Evolutionary conservation across 331 rosid genomes (phyloP).

Genomic region (Pyracantha coccinea): DNA sequence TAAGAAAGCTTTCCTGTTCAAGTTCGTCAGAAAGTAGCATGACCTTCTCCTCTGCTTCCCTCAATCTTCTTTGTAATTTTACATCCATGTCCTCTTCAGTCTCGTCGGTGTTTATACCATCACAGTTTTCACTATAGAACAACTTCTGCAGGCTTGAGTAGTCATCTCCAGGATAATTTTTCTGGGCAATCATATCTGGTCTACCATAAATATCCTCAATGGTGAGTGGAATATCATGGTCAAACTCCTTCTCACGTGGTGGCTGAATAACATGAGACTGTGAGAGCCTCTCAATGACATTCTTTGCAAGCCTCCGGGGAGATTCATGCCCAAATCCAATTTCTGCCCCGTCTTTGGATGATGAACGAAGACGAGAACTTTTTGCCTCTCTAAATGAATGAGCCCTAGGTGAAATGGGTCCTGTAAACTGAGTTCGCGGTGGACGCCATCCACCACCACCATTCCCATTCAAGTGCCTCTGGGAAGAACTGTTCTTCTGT

Average conservation of each 20-base stretch:
- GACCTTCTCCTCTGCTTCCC: slow-evolving; percentile 78
- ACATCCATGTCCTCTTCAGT: slow-evolving; percentile 46
- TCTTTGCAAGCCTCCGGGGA: slow-evolving; percentile 77
- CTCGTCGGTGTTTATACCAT: slow-evolving; percentile 34
- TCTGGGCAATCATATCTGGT: slow-evolving; percentile 35
- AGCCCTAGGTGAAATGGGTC: slow-evolving; percentile 63
- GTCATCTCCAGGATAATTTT: slow-evolving; percentile 31
- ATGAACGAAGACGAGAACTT: slow-evolving; percentile 30
- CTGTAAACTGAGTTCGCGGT: slow-evolving; percentile 60
- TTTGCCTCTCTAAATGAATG: slow-evolving; percentile 71
- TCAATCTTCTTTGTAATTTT: slow-evolving; percentile 50
- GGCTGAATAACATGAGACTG: slow-evolving; percentile 45
- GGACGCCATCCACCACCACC: slow-evolving; percentile 57
- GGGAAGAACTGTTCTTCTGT: slow-evolving; percentile 30
- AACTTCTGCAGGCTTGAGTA: slow-evolving; percentile 21
- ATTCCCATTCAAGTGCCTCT: slow-evolving; percentile 33
- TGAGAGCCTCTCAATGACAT: slow-evolving; percentile 82
- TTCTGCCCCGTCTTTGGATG: slow-evolving; percentile 65
- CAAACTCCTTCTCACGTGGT: slow-evolving; percentile 37
- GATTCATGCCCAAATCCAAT: slow-evolving; percentile 64
- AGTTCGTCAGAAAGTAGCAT: slow-evolving; percentile 53
- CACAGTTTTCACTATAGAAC: slow-evolving; percentile 20
- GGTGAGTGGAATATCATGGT: slow-evolving; percentile 56
- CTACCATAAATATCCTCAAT: slow-evolving; percentile 64
- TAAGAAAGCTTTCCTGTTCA: slow-evolving; percentile 57